Conservation (phyloP, 208 protist species). For the Leishmania aethiopica region DNA sequence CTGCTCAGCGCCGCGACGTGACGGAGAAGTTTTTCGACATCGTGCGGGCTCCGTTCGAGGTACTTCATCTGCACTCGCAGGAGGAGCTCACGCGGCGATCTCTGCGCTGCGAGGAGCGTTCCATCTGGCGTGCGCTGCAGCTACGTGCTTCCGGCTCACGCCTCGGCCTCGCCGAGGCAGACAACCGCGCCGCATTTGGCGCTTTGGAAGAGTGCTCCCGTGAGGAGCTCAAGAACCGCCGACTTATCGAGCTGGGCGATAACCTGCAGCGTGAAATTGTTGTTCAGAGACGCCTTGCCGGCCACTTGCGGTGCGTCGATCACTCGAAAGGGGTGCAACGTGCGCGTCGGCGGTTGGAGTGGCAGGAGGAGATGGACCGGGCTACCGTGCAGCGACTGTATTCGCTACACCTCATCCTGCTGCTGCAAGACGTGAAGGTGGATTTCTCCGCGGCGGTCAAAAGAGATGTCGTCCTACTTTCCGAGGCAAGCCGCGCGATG, state of each 20-base stretch:
- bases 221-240: conserved; percentile 36
- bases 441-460: conserved; percentile 24
- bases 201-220: conserved; percentile 26
- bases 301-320: conserved; percentile 18
- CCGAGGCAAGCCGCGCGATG: conserved; percentile 5
- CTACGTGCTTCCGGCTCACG: not conserved
- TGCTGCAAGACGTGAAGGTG: conserved; percentile 13
- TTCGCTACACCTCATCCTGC: conserved; percentile 19
- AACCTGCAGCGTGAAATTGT: conserved; percentile 37
- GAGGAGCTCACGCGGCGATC: conserved; percentile 39
- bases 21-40: conserved; percentile 2
- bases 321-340: conserved; percentile 12
- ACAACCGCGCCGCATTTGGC: conserved; percentile 8
- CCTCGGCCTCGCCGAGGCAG: conserved; percentile 13
- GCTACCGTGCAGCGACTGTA: conserved; percentile 17
- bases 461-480: conserved; percentile 29
- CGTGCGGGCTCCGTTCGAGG: not conserved
- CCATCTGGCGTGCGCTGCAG: not conserved
- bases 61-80: conserved; percentile 15
- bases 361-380: conserved; percentile 23
- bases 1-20: conserved; percentile 20
- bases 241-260: conserved; percentile 57
- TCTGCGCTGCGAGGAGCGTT: conserved; percentile 9
- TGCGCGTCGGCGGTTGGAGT: conserved; percentile 15
- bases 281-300: conserved; percentile 7